Evolutionary conservation across 176 grass and related monocot species (phyloP).

Genomic region (Alloteropsis semialata): DNA sequence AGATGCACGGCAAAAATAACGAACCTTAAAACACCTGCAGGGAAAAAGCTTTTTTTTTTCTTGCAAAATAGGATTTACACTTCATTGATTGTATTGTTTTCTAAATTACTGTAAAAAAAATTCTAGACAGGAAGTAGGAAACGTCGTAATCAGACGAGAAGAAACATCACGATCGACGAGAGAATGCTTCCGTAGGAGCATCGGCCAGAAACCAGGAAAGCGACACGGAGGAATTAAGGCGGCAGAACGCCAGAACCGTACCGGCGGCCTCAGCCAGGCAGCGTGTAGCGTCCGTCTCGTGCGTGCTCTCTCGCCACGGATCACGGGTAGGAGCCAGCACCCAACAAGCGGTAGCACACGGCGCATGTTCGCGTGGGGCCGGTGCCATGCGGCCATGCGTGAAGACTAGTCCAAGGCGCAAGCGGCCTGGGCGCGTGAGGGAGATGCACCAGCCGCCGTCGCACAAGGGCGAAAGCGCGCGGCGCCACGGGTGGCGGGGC

Average conservation of each 20-base stretch:
- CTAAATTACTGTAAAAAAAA: too few relatives aligned
- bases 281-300: background rate
- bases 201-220: background rate
- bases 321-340: background rate
- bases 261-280: background rate
- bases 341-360: background rate
- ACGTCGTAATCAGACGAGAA: background rate
- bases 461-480: background rate
- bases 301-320: too few relatives aligned
- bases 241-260: background rate
- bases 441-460: background rate
- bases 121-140: background rate
- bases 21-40: too few relatives aligned
- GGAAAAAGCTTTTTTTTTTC: too few relatives aligned
- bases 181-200: background rate
- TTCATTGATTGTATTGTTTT: too few relatives aligned
- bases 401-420: background rate
- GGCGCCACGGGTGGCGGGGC: background rate
- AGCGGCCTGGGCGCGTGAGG: background rate
- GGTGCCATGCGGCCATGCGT: too few relatives aligned
- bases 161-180: too few relatives aligned
- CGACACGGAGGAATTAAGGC: background rate
- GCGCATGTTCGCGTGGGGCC: too few relatives aligned
- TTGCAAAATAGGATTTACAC: too few relatives aligned
- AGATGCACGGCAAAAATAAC: too few relatives aligned